Conservation (phyloP, 2,329 filamentous ascomycete species). For the Fusarium succisae region DNA sequence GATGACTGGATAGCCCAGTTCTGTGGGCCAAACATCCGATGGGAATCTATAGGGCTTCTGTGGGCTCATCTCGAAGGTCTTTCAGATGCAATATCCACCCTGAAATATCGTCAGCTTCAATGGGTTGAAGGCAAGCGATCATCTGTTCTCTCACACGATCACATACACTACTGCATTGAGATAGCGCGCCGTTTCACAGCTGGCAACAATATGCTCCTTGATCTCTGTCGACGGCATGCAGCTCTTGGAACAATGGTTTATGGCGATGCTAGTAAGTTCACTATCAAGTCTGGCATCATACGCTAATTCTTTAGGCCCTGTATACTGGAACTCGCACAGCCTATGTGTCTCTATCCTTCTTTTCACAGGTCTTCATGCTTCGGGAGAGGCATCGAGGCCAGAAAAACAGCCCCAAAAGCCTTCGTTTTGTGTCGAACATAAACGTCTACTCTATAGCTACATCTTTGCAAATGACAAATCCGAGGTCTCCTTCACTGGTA, state of each 20-base stretch:
- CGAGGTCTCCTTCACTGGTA: constrained; percentile 60
- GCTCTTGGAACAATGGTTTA: constrained; percentile 50
- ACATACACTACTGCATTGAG: constrained; percentile 46
- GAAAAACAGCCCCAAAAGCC: constrained; percentile 16
- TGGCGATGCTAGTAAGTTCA: constrained; percentile 53
- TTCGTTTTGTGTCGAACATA: constrained; percentile 48
- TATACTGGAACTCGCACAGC: constrained; percentile 51
- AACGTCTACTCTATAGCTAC: constrained; percentile 46
- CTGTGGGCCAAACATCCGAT: constrained; percentile 51
- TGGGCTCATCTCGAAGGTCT: constrained; percentile 41
- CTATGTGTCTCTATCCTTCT: constrained; percentile 49
- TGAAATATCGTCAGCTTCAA: constrained; percentile 15
- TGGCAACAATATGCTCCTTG: constrained; percentile 51
- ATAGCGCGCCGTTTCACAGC: constrained; percentile 41
- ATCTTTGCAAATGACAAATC: constrained; percentile 60
- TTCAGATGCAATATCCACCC: constrained; percentile 21
- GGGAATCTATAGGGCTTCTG: constrained; percentile 55
- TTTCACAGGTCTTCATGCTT: constrained; percentile 49
- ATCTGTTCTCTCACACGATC: constrained; percentile 2
- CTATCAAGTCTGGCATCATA: not conserved
- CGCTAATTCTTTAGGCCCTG: constrained; percentile 41
- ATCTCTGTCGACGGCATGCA: constrained; percentile 47
- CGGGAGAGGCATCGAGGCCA: constrained; percentile 16
- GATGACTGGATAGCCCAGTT: constrained; percentile 53
- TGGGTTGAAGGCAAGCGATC: not conserved